Evolutionary conservation across 1,139 yeast genomes (phyloP).

Genomic region (Yamadazyma dendronema): DNA sequence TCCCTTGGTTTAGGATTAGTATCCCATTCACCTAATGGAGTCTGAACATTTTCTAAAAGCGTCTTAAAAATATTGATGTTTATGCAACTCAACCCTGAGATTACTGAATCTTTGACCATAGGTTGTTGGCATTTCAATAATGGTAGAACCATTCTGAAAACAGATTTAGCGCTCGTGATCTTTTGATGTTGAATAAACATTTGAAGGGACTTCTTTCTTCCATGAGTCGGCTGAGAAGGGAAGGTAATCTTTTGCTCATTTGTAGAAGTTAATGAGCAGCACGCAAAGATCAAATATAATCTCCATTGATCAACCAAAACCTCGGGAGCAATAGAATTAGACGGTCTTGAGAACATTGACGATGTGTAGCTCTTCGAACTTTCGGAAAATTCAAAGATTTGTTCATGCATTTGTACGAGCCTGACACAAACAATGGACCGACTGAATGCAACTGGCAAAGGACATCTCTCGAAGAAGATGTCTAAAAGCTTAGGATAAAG

Average conservation of each 20-base stretch:
- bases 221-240: slow-evolving; percentile 59
- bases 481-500: slow-evolving; percentile 75
- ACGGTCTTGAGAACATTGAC: slow-evolving; percentile 34
- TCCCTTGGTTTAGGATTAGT: slow-evolving; percentile 33
- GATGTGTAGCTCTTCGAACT: slow-evolving; percentile 43
- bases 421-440: slow-evolving; percentile 90
- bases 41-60: slow-evolving; percentile 73
- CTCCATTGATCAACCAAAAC: slow-evolving; percentile 85
- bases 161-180: slow-evolving; percentile 88
- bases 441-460: slow-evolving; percentile 91
- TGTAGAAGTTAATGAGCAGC: slow-evolving; percentile 87
- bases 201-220: slow-evolving; percentile 71
- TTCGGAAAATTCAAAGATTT: slow-evolving; percentile 62
- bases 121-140: slow-evolving; percentile 69
- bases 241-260: slow-evolving; percentile 75
- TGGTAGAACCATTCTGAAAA: slow-evolving; percentile 86
- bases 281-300: slow-evolving; percentile 83
- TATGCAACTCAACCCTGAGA: slow-evolving; percentile 82
- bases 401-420: slow-evolving; percentile 85
- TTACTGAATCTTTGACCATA: slow-evolving; percentile 79
- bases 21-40: slow-evolving; percentile 61
- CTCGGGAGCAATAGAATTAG: slow-evolving; percentile 54
- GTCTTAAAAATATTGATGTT: slow-evolving; percentile 87
- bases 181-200: slow-evolving; percentile 85
- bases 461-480: slow-evolving; percentile 76